Evolutionary conservation across 805 yeast genomes (phyloP), one percentile per base, ranked within the genome.

Genomic region (Zygosaccharomyces bailii): DNA sequence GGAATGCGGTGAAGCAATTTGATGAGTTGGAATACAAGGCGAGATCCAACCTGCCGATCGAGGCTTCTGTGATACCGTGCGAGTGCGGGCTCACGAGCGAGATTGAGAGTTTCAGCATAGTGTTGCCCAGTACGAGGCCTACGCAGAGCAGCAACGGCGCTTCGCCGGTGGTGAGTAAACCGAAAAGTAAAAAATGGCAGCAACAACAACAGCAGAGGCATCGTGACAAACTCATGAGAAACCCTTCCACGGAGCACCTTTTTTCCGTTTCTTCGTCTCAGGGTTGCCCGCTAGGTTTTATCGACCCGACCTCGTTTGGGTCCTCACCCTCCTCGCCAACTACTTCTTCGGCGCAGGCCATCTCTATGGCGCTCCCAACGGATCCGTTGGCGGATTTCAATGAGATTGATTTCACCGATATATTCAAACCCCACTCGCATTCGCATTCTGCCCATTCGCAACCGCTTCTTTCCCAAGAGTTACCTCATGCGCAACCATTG

Each of bases 1-100:
- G 59, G 36, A 65, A 60, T 16, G 62, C 68, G 2, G 52, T 65
- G 2, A 60, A 61, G 33, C 61, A 61, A 41, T 65, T 65, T 39
- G 68, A 65, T 45, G 69, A 64, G 46, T 48, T 65, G 39, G 69
- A 65, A 50, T 63, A 61, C 44, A 59, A 65, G 41, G 46, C 61
- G 4, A 50, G 54, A 21, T 54, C 56, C 30, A 63, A 63, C 45
- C 42, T 65, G 27, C 69, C 69, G 8, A 60, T 62, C 7, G 56
- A 54, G 16, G 51, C 59, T 1, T 51, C 63, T 9, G 52, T 60
- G 32, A 63, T 65, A 20, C 63, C 67, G 5, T 65, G 69, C 49
- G 68, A 65, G 29, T 65, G 69, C 57, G 69, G 69, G 23, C 52
- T 65, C 34, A 65, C 69, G 5, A 58, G 54, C 36, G 69, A 65